Conservation (phyloP, 179 eudicot genomes). For the Patellifolia procumbens region DNA sequence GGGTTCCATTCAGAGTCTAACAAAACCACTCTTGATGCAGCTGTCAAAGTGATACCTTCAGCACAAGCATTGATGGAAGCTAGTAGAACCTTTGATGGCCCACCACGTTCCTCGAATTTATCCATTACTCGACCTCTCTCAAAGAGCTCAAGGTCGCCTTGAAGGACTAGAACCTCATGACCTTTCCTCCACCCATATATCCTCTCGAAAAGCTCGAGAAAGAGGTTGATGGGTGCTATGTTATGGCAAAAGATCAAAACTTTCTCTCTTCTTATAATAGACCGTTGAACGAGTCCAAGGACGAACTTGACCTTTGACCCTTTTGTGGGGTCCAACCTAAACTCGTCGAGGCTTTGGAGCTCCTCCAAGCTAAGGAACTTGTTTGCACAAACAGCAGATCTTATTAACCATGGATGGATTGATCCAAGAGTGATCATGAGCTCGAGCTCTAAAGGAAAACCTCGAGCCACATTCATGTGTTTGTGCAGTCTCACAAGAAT, state of each 20-base stretch:
- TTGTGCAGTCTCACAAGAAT: constrained; percentile 64
- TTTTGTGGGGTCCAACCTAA: constrained; percentile 64
- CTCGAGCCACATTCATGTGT: constrained; percentile 53
- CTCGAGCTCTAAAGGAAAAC: constrained; percentile 87
- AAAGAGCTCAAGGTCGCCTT: constrained; percentile 87
- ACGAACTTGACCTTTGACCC: constrained; percentile 91
- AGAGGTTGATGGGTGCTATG: constrained; percentile 87
- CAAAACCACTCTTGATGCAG: constrained; percentile 92
- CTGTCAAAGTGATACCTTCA: constrained; percentile 92
- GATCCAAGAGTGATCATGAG: constrained; percentile 87
- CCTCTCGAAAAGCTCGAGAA: constrained; percentile 60
- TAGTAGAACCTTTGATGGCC: constrained; percentile 82
- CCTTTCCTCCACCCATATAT: constrained; percentile 86
- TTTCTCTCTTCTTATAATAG: constrained; percentile 74
- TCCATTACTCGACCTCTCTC: constrained; percentile 93
- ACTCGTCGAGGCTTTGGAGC: constrained; percentile 61
- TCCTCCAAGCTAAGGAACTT: constrained; percentile 63
- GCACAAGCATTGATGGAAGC: constrained; percentile 96
- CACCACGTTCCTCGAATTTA: constrained; percentile 85
- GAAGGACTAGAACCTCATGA: constrained; percentile 78
- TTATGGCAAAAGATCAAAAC: constrained; percentile 93
- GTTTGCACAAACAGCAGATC: constrained; percentile 69
- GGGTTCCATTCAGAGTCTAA: constrained; percentile 99
- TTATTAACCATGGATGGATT: constrained; percentile 91
- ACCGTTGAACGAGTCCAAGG: constrained; percentile 75